Base-by-base conservation (phyloP, 371 early-diverging fungal species). In the Actinomortierella ambigua region DNA sequence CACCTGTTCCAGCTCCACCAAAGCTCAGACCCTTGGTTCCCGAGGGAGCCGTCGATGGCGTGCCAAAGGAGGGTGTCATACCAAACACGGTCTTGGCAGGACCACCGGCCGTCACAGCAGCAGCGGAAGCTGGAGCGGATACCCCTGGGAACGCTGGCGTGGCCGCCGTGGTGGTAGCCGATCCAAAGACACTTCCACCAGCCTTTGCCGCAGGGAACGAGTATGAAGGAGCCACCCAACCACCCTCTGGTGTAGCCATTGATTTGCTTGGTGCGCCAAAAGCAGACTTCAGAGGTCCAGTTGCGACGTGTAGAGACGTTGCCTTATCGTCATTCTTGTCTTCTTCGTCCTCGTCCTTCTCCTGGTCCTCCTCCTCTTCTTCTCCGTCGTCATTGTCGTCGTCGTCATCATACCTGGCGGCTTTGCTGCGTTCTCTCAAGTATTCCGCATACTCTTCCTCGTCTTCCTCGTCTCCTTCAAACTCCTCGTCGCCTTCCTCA, bases 371-470 rank as follows among this genome's bases (percentile, higher is more conserved):
- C 7, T 17, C 41, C 29, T 54, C 39, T 18, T 0, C 53, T 46
- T 69, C 60, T 0, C 2, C 34, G 22, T 9, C 39, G 6, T 53
- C 40, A 7, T 42, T 58, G 1, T 57, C 48, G 13, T 28, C 41
- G 15, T 52, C 52, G 11, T 59, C 69, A 15, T 59, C 53, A 14
- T 46, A 48, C 61, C 34, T 66, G 63, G 13, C n/a, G n/a, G n/a
- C n/a, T n/a, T n/a, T n/a, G n/a, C n/a, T n/a, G n/a, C n/a, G n/a
- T n/a, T n/a, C n/a, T n/a, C n/a, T n/a, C n/a, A 34, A 11, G 1
- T 40, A 42, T 7, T 39, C 67, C 1, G 63, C 59, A 13, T 73
- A 67, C 14, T 67, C 66, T 0, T 52, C 75, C 1, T 63, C 44
- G 2, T 57, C 59, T 13, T 55, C 52, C 18, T 63, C 56, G 1